phyloP scores from a whole-genome alignment of 352 stramenopile species.

The Halophytophthora polymorphica region DNA sequence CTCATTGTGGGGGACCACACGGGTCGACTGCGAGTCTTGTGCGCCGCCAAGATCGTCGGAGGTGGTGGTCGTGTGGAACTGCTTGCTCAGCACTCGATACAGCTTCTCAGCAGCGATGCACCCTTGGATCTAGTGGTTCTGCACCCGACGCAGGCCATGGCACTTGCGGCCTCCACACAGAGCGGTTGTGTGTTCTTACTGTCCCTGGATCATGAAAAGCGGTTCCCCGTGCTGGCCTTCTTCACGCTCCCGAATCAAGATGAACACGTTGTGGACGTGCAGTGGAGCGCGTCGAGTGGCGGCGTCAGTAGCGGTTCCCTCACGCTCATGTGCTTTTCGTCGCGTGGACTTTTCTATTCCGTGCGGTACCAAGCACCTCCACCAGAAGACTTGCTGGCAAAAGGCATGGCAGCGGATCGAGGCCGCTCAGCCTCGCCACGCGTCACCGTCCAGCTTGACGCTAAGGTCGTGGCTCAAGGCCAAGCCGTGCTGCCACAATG shows the following conservation, averaged over 20 bases:
- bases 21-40: slow-evolving; percentile 56
- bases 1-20: slow-evolving; percentile 58
- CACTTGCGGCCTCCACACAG: slow-evolving; percentile 51
- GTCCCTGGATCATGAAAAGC: slow-evolving; percentile 67
- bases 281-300: slow-evolving; percentile 39
- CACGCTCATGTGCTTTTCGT: slow-evolving; percentile 58
- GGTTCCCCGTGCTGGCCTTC: slow-evolving; percentile 62
- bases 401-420: slow-evolving; percentile 9
- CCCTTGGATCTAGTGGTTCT: slow-evolving; percentile 57
- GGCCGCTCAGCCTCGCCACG: slow-evolving; percentile 14
- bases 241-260: slow-evolving; percentile 31
- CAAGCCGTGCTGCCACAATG: slow-evolving; percentile 42
- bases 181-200: slow-evolving; percentile 46
- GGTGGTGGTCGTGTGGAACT: slow-evolving; percentile 46
- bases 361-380: slow-evolving; percentile 31
- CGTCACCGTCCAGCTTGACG: slow-evolving; percentile 24
- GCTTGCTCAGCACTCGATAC: slow-evolving; percentile 57
- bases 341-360: slow-evolving; percentile 44
- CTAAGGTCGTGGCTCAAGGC: slow-evolving; percentile 46
- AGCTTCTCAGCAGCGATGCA: slow-evolving; percentile 27
- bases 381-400: slow-evolving; percentile 16
- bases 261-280: slow-evolving; percentile 53
- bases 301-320: slow-evolving; percentile 29
- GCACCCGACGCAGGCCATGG: slow-evolving; percentile 53
- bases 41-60: slow-evolving; percentile 47